phyloP scores from a whole-genome alignment of 2,329 filamentous ascomycete genomes.

The Cordyceps militaris region DNA sequence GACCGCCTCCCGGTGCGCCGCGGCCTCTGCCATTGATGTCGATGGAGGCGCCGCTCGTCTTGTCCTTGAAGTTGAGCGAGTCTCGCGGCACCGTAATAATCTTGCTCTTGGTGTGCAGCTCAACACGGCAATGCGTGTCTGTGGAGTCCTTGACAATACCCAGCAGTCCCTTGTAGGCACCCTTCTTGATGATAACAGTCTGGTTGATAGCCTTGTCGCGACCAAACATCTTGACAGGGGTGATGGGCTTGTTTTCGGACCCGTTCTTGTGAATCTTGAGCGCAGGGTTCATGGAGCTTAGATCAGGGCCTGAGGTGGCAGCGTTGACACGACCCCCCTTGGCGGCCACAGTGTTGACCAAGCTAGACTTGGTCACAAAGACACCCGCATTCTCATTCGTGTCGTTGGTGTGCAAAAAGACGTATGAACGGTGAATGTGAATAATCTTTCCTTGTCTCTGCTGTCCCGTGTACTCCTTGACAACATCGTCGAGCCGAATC shows the following conservation, averaged over 20 bases:
- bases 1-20: constrained; percentile 38
- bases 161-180: constrained; percentile 84
- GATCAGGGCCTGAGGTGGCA: constrained; percentile 59
- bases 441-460: constrained; percentile 81
- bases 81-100: constrained; percentile 78
- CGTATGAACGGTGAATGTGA: constrained; percentile 86
- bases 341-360: constrained; percentile 85
- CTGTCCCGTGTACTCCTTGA: constrained; percentile 84
- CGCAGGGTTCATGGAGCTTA: constrained; percentile 88
- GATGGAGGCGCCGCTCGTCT: constrained; percentile 68
- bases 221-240: constrained; percentile 69
- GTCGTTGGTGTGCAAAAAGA: constrained; percentile 81
- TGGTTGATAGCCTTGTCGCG: constrained; percentile 83
- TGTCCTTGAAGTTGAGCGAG: constrained; percentile 80
- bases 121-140: constrained; percentile 77
- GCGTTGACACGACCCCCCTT: constrained; percentile 76
- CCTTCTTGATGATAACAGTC: constrained; percentile 81
- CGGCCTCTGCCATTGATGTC: constrained; percentile 55
- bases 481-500: constrained; percentile 83
- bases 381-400: constrained; percentile 82
- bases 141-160: constrained; percentile 96
- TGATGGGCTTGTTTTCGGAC: constrained; percentile 39
- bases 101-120: constrained; percentile 92
- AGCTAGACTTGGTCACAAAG: constrained; percentile 78
- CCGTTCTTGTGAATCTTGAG: constrained; percentile 62